Percentiles rank a stretch among this genome's conserved stretches.
These are phyloP conservation scores for Kuraishia piskuri DNA, from an alignment of 805 yeast genomes.

Conservation along the genomic window DNA sequence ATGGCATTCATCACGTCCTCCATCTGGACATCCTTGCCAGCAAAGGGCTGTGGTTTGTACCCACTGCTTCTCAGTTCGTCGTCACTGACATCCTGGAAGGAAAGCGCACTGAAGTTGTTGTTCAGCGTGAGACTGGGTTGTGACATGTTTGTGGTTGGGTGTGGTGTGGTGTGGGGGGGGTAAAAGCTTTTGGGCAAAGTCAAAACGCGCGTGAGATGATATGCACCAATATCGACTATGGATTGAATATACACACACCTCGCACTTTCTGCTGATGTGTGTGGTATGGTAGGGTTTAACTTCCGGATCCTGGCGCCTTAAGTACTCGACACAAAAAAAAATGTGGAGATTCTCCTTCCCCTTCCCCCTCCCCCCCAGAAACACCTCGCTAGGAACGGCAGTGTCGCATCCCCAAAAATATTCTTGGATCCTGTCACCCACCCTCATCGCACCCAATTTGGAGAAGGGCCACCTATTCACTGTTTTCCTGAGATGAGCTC, in stretches of 20 bases:
- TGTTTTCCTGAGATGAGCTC: neutral
- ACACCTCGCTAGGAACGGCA: neutral
- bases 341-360: neutral
- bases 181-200: neutral
- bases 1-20: slow-evolving; percentile 74
- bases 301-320: neutral
- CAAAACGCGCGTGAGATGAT: neutral
- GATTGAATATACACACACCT: neutral
- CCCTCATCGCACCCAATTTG: neutral
- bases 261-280: neutral
- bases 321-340: neutral
- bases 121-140: slow-evolving; percentile 15
- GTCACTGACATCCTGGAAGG: slow-evolving; percentile 22
- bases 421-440: neutral
- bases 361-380: neutral
- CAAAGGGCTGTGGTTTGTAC: slow-evolving; percentile 67
- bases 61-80: slow-evolving; percentile 33
- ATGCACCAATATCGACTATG: neutral
- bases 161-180: no score
- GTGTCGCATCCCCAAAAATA: neutral
- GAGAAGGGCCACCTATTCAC: neutral
- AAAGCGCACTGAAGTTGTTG: slow-evolving; percentile 25
- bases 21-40: slow-evolving; percentile 74
- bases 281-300: no score
- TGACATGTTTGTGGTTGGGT: neutral